Conservation (phyloP, 2,329 filamentous ascomycete genomes). For the Colletotrichum higginsianum region DNA sequence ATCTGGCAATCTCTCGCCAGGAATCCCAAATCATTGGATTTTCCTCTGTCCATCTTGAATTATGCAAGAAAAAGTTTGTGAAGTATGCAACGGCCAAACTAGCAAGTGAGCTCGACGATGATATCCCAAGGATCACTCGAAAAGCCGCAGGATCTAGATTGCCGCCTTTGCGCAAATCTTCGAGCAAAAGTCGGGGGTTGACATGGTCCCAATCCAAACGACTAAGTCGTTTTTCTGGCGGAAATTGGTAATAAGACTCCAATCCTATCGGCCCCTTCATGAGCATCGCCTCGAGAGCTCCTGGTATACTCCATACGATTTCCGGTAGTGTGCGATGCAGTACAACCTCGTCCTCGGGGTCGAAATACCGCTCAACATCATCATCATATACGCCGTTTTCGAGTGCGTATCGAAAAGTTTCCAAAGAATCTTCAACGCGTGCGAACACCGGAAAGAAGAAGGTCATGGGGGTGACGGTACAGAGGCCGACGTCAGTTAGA, state of each 20-base stretch:
- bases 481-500: not conserved
- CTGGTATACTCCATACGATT: fast-evolving
- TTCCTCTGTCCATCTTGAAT: no score
- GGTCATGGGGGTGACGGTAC: fast-evolving
- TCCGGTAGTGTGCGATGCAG: no score
- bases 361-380: not conserved
- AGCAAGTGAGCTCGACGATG: fast-evolving
- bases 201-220: fast-evolving
- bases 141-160: constrained; percentile 3
- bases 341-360: not conserved
- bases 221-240: not conserved
- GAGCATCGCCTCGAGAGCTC: not conserved
- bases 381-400: not conserved
- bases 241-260: not conserved
- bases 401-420: not conserved
- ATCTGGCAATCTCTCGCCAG: not conserved
- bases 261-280: not conserved
- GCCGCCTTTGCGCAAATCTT: not conserved
- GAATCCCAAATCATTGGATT: fast-evolving
- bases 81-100: not conserved
- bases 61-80: no score
- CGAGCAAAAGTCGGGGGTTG: not conserved
- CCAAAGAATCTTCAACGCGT: no score
- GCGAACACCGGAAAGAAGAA: no score
- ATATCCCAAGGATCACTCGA: not conserved